Percentiles rank a stretch among this genome's conserved stretches.
These are phyloP conservation scores for Zymoseptoria brevis DNA, from an alignment of 2,329 filamentous ascomycete species.

Conservation along the genomic window DNA sequence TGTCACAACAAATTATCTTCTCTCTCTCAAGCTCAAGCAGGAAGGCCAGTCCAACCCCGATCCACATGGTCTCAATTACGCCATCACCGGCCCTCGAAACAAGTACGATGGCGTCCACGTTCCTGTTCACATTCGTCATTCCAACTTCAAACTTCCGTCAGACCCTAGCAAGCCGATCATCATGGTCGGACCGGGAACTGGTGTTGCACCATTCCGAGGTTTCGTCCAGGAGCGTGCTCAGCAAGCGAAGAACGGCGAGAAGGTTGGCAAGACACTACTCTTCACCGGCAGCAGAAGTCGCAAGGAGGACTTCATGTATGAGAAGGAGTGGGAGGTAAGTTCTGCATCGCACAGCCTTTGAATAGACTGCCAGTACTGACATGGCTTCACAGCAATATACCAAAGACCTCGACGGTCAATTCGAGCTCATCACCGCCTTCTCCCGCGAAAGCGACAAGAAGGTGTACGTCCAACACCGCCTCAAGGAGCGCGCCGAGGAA, in stretches of 20 bases:
- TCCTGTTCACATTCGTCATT: constrained; percentile 91
- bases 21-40: constrained; percentile 94
- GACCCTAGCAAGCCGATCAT: constrained; percentile 91
- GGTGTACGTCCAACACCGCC: constrained; percentile 91
- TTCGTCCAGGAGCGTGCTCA: constrained; percentile 92
- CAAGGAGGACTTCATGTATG: constrained; percentile 87
- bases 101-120: constrained; percentile 95
- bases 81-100: constrained; percentile 82
- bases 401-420: constrained; percentile 74
- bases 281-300: constrained; percentile 92
- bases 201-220: constrained; percentile 89
- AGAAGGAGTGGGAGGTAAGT: constrained; percentile 85
- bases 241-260: constrained; percentile 68
- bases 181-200: constrained; percentile 92
- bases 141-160: constrained; percentile 97
- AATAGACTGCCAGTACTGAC: constrained; percentile 6
- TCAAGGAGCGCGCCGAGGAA: constrained; percentile 74
- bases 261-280: constrained; percentile 77
- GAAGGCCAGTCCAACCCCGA: constrained; percentile 76
- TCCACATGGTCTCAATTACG: constrained; percentile 76
- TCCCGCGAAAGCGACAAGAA: constrained; percentile 82
- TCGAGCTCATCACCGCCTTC: constrained; percentile 87
- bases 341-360: not conserved
- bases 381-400: constrained; percentile 62
- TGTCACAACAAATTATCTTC: constrained; percentile 92